Conservation (phyloP, 2,329 filamentous ascomycete species). For the Diplocarpon mali region DNA sequence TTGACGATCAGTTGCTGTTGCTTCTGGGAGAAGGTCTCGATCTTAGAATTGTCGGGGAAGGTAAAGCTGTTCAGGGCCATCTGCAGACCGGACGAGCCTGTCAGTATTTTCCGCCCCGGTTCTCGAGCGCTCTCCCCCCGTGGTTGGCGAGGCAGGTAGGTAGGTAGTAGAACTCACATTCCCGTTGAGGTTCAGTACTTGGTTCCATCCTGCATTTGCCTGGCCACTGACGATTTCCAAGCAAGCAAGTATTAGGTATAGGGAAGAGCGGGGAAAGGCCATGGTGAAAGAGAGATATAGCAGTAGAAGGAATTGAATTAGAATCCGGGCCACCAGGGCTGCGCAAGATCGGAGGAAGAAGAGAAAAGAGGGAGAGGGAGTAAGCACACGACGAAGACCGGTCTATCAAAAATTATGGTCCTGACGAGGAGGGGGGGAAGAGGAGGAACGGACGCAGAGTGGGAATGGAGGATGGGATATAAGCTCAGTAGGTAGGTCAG, state of each 20-base stretch:
- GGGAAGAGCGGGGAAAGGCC: conserved; percentile 4
- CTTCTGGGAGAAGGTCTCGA: conserved; percentile 13
- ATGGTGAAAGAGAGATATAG: conserved; percentile 6
- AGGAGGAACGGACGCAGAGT: too few species aligned
- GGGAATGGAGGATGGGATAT: too few species aligned
- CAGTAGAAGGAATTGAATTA: too few species aligned
- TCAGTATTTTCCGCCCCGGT: background rate
- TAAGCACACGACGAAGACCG: too few species aligned
- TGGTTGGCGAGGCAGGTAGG: too few species aligned
- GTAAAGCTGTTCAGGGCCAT: conserved; percentile 6
- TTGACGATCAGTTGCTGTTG: conserved; percentile 13
- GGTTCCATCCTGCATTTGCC: conserved; percentile 11
- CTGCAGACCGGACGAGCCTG: background rate
- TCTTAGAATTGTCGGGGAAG: conserved; percentile 12
- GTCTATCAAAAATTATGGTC: too few species aligned
- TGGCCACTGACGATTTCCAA: conserved; percentile 8
- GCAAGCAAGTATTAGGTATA: conserved; percentile 9
- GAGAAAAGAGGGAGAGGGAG: background rate
- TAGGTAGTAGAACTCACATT: conserved; percentile 5
- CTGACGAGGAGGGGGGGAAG: too few species aligned
- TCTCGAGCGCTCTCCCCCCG: too few species aligned
- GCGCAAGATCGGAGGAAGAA: conserved; percentile 2
- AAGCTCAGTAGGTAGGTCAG: too few species aligned
- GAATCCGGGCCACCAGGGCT: conserved; percentile 12
- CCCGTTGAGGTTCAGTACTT: conserved; percentile 15